Percentiles rank a stretch among this genome's conserved stretches.
Conservation (phyloP, 257 asterid species). For the Fraxinus quadrangulata region DNA sequence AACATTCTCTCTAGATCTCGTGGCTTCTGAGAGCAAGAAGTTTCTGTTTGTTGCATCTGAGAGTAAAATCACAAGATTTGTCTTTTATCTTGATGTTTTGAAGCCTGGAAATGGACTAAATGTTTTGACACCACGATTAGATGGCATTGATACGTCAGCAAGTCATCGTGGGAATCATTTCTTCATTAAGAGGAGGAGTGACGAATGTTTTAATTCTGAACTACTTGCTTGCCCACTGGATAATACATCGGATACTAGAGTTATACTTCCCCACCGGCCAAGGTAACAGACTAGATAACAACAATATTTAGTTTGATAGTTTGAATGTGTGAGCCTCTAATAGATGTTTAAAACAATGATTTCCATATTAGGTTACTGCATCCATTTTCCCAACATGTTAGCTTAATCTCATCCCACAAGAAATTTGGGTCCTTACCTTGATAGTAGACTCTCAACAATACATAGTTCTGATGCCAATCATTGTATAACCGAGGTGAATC, state of each 20-base stretch:
- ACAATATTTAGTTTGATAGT: conserved; percentile 9
- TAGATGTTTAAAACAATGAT: not conserved
- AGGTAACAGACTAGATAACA: conserved; percentile 49
- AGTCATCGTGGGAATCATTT: conserved; percentile 96
- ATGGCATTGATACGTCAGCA: conserved; percentile 77
- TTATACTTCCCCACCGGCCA: conserved; percentile 84
- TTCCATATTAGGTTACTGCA: not conserved
- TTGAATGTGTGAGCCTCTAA: not conserved
- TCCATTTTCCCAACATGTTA: not conserved
- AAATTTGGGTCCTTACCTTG: not conserved
- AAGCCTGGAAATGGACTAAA: conserved; percentile 63
- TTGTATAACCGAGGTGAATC: not conserved
- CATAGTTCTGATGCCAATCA: not conserved
- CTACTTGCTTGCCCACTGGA: conserved; percentile 80
- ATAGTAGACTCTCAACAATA: not conserved
- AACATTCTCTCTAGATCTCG: conserved; percentile 69
- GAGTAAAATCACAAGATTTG: conserved; percentile 85
- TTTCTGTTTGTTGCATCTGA: conserved; percentile 73
- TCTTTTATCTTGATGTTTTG: conserved; percentile 74
- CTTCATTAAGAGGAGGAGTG: conserved; percentile 78
- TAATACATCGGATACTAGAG: conserved; percentile 56
- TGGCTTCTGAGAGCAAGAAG: conserved; percentile 88
- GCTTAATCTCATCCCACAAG: not conserved
- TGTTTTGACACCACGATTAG: conserved; percentile 69
- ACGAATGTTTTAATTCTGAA: conserved; percentile 81